Base-by-base conservation (phyloP, 306 rosid genomes). In the Cucumis melo region DNA sequence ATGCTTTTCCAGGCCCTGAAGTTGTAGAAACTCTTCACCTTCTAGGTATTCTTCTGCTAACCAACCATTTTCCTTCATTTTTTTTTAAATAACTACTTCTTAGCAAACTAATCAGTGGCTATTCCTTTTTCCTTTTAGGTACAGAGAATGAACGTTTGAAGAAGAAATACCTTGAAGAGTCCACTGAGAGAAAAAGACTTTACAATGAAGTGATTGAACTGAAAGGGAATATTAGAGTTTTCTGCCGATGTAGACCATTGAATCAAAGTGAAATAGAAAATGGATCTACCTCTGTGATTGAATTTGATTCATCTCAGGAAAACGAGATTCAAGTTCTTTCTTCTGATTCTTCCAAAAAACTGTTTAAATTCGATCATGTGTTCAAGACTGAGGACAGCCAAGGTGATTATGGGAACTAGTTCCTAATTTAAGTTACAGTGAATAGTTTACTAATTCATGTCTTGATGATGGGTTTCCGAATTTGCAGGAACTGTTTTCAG, bases 191-290 rank as follows among this genome's bases (percentile, higher is more conserved):
- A 20, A 92, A 83, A 83, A 86, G 84, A 58, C 91, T 91, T 67
- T 90, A 90, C 82, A 94, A 94, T 81, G 99, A 94, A 90, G 84
- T 92, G 9, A 89, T 94, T 76, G 99, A 94, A 88, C 85, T 92
- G 44, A 92, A 84, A 84, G 99, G 99, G 41, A 94, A 92, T 63
- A 94, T 94, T 55, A 86, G 98, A 81, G 97, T 94, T 76, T 94
- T 89, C 85, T 94, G 97, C 89, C 88, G 99, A 90, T 92, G 98
- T 70, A 87, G 97, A 82, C 99, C 99, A 13, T 73, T 94, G 78
- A 94, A 82, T 78, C 82, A 77, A 78, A 83, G 73, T 65, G 97
- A 94, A 84, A 82, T 77, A 48, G 75, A 85, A 11, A 87, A 80
- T 23, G 96, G 96, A 34, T 77, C 67, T 58, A 77, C 86, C 50